Evolutionary conservation across 371 early-diverging fungal species (phyloP), one percentile per base, ranked within the genome.

Genomic region (Dichotomocladium elegans): DNA sequence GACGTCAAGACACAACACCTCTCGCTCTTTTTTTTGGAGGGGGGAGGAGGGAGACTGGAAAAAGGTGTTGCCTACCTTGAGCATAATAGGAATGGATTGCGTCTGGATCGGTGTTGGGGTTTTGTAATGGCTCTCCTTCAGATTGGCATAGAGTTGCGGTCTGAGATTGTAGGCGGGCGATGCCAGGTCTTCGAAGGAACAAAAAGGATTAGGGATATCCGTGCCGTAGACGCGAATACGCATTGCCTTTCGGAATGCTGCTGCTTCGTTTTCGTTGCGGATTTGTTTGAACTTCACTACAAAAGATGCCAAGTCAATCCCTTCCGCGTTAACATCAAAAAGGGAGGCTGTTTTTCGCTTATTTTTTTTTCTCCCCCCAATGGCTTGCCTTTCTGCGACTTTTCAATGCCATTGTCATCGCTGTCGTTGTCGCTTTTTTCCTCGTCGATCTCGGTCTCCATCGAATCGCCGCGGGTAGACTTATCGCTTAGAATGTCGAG

Each of bases 81-180:
- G 47, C 58, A 92, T 77, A 34, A 91, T 76, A 9, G 98, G 96
- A 17, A 94, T 86, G 1, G 93, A 80, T 72, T 93, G 94, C 89
- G 92, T 91, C 62, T 98, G 97, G 59, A 99, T 95, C 1, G 99
- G 90, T 17, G 99, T 99, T 7, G 96, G 95, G n/a, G 79, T 74
- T n/a, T 71, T 74, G 63, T 89, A 95, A 27, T 86, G 58, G 62
- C 47, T 68, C 44, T 47, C 55, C 45, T 43, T 60, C 52, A 51
- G 53, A 65, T 57, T 70, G 44, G 35, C 53, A 29, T 42, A 57
- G 27, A 41, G 27, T 54, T 73, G 85, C 14, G 79, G 72, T 26
- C 80, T 78, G 33, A 93, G 63, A n/a, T 78, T 61, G 70, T 89
- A 92, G 56, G 84, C 82, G n/a, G 63, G 55, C 14, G 82, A 65